Conservation (phyloP, 148 eudicot genomes). For the Rhododendron ovatum region DNA sequence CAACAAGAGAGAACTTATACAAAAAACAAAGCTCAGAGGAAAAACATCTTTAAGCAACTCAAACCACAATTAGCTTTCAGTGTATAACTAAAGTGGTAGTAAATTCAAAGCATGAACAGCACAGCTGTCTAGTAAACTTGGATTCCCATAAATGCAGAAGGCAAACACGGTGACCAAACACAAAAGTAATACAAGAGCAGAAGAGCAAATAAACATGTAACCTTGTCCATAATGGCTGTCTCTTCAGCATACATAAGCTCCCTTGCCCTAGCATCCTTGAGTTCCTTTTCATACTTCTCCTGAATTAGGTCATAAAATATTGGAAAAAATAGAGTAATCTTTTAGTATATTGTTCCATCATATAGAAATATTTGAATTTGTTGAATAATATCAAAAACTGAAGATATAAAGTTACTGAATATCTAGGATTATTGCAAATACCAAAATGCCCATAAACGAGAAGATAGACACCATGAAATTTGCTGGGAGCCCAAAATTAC, state of each 20-base stretch:
- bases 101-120: not conserved
- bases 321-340: not conserved
- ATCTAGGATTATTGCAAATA: not conserved
- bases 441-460: not conserved
- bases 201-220: conserved; percentile 18
- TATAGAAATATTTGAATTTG: not conserved
- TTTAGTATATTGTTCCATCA: not conserved
- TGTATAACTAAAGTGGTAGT: not conserved
- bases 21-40: not conserved
- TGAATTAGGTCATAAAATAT: conserved; percentile 16
- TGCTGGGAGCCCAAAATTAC: not conserved
- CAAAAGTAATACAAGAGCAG: conserved; percentile 4
- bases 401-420: not conserved
- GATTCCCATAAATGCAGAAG: conserved; percentile 6
- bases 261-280: conserved; percentile 91
- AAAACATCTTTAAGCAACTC: not conserved
- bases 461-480: not conserved
- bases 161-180: not conserved
- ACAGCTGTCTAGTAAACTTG: conserved; percentile 4
- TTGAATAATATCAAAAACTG: not conserved
- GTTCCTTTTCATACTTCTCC: conserved; percentile 90
- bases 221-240: conserved; percentile 92
- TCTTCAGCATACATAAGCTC: conserved; percentile 97
- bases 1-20: not conserved
- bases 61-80: not conserved